phyloP scores from a whole-genome alignment of 106 monocot species.

The Dendrobium officinale region DNA sequence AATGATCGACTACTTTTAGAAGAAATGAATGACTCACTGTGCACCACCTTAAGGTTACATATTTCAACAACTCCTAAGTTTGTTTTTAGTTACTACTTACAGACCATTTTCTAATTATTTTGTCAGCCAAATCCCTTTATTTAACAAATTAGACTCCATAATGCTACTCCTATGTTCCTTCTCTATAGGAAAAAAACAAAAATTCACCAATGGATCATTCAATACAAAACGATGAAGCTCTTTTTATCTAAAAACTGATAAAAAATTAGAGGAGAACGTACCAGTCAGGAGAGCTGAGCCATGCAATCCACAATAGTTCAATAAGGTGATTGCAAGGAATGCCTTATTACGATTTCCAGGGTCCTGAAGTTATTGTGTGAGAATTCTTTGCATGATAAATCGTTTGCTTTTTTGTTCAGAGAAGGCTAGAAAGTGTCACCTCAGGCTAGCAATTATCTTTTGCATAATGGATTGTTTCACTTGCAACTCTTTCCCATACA shows the following conservation, averaged over 20 bases:
- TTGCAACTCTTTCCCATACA: slow-evolving; percentile 2
- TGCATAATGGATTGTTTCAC: not conserved
- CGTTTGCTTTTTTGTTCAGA: not conserved
- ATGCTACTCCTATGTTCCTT: not conserved
- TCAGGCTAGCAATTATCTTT: not conserved
- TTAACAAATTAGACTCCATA: not conserved
- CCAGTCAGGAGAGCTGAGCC: not conserved
- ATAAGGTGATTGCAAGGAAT: not conserved
- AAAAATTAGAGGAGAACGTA: not conserved
- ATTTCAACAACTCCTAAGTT: not conserved
- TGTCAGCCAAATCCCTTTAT: not conserved
- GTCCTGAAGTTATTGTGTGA: not conserved
- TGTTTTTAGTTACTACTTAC: not conserved
- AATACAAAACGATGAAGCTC: too few species aligned
- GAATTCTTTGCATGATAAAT: not conserved
- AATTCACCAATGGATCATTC: too few species aligned
- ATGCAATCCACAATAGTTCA: too few species aligned
- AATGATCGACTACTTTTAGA: too few species aligned
- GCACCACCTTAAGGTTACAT: not conserved
- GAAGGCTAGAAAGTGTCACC: not conserved
- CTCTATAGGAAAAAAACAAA: too few species aligned
- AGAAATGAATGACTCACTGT: too few species aligned
- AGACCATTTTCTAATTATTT: not conserved
- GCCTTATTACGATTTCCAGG: not conserved
- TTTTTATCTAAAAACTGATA: too few species aligned